These are phyloP conservation scores for Taphrina deformans DNA, from an alignment of 1,139 yeast species.

Conservation along the genomic window DNA sequence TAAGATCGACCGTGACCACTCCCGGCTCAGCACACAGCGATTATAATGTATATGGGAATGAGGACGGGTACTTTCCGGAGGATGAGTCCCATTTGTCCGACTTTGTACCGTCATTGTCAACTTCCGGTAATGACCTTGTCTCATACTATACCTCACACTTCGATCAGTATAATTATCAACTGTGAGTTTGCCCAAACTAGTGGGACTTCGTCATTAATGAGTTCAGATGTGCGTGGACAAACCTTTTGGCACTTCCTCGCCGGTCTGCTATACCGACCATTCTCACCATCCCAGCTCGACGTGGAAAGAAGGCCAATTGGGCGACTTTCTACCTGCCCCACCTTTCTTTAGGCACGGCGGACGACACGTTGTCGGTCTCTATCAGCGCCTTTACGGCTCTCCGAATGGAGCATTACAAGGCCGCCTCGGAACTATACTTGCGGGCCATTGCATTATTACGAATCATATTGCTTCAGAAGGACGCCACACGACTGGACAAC, in stretches of 20 bases:
- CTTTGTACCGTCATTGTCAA: not conserved
- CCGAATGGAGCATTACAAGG: slow-evolving; percentile 3
- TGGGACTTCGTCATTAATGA: not conserved
- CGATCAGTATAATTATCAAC: slow-evolving; percentile 6
- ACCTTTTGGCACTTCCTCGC: slow-evolving; percentile 13
- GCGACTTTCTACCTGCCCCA: slow-evolving; percentile 27
- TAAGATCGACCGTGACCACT: not conserved
- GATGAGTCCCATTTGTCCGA: not conserved
- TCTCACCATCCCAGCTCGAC: not conserved
- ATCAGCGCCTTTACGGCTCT: slow-evolving; percentile 24
- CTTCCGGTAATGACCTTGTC: slow-evolving; percentile 4
- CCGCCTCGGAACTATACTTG: slow-evolving; percentile 8
- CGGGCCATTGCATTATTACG: slow-evolving; percentile 8
- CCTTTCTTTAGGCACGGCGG: slow-evolving; percentile 6
- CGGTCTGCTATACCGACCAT: slow-evolving; percentile 22
- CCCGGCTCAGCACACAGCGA: slow-evolving; percentile 2
- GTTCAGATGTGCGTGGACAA: slow-evolving; percentile 15
- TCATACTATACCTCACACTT: not conserved
- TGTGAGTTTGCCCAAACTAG: no score
- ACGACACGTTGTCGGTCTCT: slow-evolving; percentile 17
- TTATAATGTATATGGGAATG: not conserved
- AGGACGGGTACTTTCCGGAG: not conserved
- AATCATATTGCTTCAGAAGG: not conserved
- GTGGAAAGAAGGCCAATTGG: slow-evolving; percentile 25
- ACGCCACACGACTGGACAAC: slow-evolving; percentile 2